phyloP scores from a whole-genome alignment of 2,329 filamentous ascomycete genomes.

The Didymella lethalis region DNA sequence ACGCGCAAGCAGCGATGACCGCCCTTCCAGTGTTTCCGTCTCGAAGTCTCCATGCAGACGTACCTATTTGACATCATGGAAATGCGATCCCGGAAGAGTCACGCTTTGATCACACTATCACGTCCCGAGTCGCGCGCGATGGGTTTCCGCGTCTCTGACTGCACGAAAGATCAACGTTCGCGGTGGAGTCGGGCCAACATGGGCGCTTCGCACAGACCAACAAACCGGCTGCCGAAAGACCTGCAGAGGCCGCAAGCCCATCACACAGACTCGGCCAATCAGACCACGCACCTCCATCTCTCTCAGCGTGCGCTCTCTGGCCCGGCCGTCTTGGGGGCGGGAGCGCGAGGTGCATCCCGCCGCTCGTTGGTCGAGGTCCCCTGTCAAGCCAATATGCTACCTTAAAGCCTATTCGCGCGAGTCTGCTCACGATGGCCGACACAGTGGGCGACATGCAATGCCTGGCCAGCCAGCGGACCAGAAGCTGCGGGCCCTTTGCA shows the following conservation, averaged over 20 bases:
- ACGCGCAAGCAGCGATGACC: constrained; percentile 5
- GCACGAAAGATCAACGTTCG: constrained; percentile 22
- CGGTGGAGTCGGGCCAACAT: constrained; percentile 31
- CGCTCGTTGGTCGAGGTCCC: constrained; percentile 43
- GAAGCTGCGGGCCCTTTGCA: constrained; percentile 19
- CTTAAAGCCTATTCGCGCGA: constrained; percentile 36
- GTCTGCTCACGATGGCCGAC: constrained; percentile 33
- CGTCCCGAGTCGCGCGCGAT: constrained; percentile 30
- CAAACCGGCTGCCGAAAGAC: constrained; percentile 28
- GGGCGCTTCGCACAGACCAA: constrained; percentile 40
- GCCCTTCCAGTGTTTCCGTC: background rate
- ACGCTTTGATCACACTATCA: constrained; percentile 42
- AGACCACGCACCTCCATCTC: constrained; percentile 19
- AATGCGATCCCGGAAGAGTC: constrained; percentile 19
- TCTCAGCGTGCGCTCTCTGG: constrained; percentile 29
- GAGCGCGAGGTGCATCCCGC: constrained; percentile 35
- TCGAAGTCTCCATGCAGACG: background rate
- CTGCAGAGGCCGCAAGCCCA: constrained; percentile 32
- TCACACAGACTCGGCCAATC: constrained; percentile 39
- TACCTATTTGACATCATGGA: constrained; percentile 5
- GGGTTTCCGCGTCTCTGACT: constrained; percentile 10
- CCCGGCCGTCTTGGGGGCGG: constrained; percentile 33
- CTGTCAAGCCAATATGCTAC: constrained; percentile 42
- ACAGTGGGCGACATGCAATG: constrained; percentile 37
- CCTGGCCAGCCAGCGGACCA: constrained; percentile 36